Conservation (phyloP, 2,329 filamentous ascomycete species). For the Beauveria medogensis region DNA sequence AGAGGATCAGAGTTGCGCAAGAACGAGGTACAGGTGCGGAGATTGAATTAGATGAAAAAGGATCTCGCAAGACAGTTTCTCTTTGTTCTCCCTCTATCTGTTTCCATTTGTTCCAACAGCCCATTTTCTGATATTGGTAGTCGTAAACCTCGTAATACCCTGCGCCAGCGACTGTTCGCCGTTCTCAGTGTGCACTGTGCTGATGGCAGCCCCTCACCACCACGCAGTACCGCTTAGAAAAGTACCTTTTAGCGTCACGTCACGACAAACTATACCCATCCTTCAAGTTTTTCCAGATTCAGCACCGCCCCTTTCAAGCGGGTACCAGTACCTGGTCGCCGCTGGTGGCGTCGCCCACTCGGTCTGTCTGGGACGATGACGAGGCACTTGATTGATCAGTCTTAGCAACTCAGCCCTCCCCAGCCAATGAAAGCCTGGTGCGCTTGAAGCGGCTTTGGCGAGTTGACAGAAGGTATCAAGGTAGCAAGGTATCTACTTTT, state of each 20-base stretch:
- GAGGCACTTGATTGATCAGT: constrained; percentile 25
- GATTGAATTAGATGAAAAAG: background rate
- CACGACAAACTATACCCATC: background rate
- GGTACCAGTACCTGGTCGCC: constrained; percentile 15
- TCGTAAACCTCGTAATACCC: background rate
- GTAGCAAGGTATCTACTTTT: too few species aligned
- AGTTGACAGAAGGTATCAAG: too few species aligned
- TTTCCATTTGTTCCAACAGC: too few species aligned
- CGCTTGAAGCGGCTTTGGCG: too few species aligned
- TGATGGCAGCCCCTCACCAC: background rate
- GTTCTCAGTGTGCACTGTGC: background rate
- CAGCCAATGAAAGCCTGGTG: too few species aligned
- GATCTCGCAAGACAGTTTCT: too few species aligned
- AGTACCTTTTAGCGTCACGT: background rate
- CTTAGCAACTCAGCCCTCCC: background rate
- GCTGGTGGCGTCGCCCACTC: constrained; percentile 12
- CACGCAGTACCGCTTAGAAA: background rate
- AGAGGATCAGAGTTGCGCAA: too few species aligned
- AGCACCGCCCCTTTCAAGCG: constrained; percentile 4
- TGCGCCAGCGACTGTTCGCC: background rate
- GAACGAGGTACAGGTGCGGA: background rate
- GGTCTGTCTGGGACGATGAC: constrained; percentile 28
- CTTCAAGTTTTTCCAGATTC: constrained; percentile 12
- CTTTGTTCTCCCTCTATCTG: too few species aligned
- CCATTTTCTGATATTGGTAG: too few species aligned